A percentile compares a stretch with the other conserved stretches of the same genome.
Evolutionary conservation across 2,329 filamentous ascomycete genomes (phyloP).

Genomic region (Diaporthe capsici): DNA sequence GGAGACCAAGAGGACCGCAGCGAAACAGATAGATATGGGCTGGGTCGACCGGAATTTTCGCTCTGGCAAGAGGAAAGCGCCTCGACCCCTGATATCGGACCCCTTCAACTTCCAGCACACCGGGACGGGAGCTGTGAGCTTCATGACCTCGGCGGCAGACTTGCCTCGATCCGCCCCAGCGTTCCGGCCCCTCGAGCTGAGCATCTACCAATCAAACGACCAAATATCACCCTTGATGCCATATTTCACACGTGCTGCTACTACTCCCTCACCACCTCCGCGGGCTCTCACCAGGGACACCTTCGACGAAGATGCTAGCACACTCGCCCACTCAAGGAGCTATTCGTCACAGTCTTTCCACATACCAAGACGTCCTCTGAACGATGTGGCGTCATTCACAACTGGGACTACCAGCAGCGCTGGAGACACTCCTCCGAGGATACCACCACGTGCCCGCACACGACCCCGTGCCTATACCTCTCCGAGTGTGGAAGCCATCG

Average conservation of each 20-base stretch:
- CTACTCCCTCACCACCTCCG: conserved; percentile 56
- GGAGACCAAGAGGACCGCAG: conserved; percentile 34
- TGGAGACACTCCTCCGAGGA: conserved; percentile 53
- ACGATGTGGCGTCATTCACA: conserved; percentile 49
- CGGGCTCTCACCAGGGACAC: conserved; percentile 52
- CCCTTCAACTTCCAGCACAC: conserved; percentile 74
- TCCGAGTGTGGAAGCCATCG: conserved; percentile 64
- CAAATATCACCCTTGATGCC: conserved; percentile 70
- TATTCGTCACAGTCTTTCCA: conserved; percentile 70
- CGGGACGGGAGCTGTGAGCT: conserved; percentile 61
- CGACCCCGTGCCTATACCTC: conserved; percentile 58
- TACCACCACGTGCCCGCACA: conserved; percentile 61
- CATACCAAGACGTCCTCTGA: conserved; percentile 62
- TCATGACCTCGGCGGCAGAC: conserved; percentile 49
- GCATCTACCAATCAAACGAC: conserved; percentile 63
- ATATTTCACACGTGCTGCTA: conserved; percentile 59
- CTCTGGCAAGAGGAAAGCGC: conserved; percentile 49
- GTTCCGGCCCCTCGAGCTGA: conserved; percentile 71
- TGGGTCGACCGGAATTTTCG: conserved; percentile 41
- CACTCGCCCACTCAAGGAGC: conserved; percentile 58
- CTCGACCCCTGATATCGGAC: conserved; percentile 69
- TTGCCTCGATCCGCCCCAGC: conserved; percentile 52
- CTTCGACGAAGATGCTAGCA: conserved; percentile 53
- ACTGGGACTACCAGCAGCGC: conserved; percentile 47
- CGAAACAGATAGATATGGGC: conserved; percentile 33